These are phyloP conservation scores for Grifola frondosa DNA, from an alignment of 1,284 basidiomycete species.

Conservation along the genomic window DNA sequence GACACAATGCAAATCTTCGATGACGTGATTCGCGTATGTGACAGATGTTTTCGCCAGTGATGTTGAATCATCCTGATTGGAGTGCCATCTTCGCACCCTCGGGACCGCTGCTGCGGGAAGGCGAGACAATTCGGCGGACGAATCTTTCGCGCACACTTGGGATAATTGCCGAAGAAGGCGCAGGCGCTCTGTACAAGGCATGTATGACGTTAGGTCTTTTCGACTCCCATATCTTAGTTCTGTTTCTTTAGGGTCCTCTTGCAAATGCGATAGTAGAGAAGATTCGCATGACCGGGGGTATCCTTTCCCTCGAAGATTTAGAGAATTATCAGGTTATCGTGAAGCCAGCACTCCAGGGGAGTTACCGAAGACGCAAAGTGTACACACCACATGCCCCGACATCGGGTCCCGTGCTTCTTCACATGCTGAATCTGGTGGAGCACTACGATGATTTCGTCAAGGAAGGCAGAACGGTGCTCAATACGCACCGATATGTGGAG, in stretches of 20 bases:
- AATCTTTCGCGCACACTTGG: slow-evolving; percentile 71
- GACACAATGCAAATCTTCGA: neutral
- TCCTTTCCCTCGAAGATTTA: slow-evolving; percentile 73
- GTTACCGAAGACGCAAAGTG: slow-evolving; percentile 74
- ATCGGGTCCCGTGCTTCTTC: slow-evolving; percentile 76
- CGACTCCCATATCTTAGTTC: slow-evolving; percentile 7
- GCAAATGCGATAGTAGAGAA: slow-evolving; percentile 73
- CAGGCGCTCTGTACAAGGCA: slow-evolving; percentile 76
- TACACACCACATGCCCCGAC: slow-evolving; percentile 86
- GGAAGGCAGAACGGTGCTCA: slow-evolving; percentile 52
- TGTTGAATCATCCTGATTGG: slow-evolving; percentile 82
- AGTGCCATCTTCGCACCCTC: slow-evolving; percentile 74
- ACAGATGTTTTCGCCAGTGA: slow-evolving; percentile 58
- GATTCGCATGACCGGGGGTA: slow-evolving; percentile 71
- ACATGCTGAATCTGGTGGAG: slow-evolving; percentile 81
- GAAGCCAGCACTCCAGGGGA: slow-evolving; percentile 72
- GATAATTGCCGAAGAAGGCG: slow-evolving; percentile 64
- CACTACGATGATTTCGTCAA: slow-evolving; percentile 52
- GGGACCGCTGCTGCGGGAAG: slow-evolving; percentile 71
- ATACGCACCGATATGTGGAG: slow-evolving; percentile 74
- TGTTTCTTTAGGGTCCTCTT: slow-evolving; percentile 58
- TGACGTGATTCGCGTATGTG: slow-evolving; percentile 14
- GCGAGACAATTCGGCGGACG: slow-evolving; percentile 68
- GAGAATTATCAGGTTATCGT: slow-evolving; percentile 70
- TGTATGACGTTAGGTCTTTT: slow-evolving; percentile 24